Percentiles rank a stretch among this genome's conserved stretches.
Conservation (phyloP, 352 stramenopile genomes). For the Globisporangium mamillatum region DNA sequence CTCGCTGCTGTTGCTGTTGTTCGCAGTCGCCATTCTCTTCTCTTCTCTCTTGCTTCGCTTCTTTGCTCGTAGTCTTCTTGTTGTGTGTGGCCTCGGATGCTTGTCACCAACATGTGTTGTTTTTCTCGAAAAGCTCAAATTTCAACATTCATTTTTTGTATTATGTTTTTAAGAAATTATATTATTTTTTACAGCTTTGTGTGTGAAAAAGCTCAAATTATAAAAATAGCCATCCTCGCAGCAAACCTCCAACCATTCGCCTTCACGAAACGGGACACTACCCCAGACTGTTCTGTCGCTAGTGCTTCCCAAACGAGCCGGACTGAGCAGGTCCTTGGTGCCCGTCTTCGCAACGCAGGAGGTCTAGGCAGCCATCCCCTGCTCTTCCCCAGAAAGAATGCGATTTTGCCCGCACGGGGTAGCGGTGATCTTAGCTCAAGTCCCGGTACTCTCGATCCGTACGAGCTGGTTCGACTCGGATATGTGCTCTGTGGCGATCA, state of each 20-base stretch:
- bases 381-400: background rate
- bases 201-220: too few species aligned
- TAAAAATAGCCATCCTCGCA: background rate
- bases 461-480: background rate
- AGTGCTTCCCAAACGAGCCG: background rate
- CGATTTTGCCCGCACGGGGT: background rate
- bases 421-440: background rate
- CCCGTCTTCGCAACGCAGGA: background rate
- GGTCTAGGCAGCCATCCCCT: background rate
- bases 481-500: background rate
- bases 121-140: background rate
- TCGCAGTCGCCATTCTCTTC: conserved; percentile 2
- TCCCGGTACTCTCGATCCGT: too few species aligned
- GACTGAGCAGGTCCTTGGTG: background rate
- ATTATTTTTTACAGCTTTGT: too few species aligned
- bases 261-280: background rate
- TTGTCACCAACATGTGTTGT: background rate
- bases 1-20: background rate
- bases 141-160: too few species aligned
- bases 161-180: too few species aligned
- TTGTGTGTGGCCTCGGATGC: background rate
- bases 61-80: background rate
- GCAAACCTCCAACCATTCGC: background rate
- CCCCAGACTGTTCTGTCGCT: background rate
- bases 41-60: background rate